phyloP scores from a whole-genome alignment of 495 filamentous ascomycete genomes.

The Neurospora sp. region DNA sequence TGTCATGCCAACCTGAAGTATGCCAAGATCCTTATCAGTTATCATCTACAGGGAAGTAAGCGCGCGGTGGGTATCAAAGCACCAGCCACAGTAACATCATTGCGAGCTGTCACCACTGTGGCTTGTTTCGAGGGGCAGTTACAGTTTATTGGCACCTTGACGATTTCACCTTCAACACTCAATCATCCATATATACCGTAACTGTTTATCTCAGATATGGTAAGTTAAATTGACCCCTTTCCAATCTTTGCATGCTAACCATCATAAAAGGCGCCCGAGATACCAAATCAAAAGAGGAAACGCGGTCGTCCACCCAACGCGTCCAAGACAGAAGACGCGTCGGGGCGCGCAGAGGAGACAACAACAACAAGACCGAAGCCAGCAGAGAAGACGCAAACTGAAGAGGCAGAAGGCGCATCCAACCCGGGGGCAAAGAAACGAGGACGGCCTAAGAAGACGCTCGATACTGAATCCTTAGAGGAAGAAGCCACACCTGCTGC shows the following conservation, averaged over 20 bases:
- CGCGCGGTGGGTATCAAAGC: background rate
- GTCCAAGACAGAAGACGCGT: conserved; percentile 30
- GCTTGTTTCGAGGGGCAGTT: background rate
- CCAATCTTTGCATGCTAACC: background rate
- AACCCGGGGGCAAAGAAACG: conserved; percentile 9
- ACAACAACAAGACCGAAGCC: background rate
- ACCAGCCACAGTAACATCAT: background rate
- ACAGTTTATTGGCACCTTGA: background rate
- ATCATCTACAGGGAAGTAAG: background rate
- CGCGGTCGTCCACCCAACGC: conserved; percentile 31
- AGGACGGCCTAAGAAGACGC: conserved; percentile 10
- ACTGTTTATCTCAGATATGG: conserved; percentile 12
- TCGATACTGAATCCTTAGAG: background rate
- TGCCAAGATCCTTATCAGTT: background rate
- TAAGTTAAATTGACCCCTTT: background rate
- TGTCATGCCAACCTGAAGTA: background rate
- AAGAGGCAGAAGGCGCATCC: background rate
- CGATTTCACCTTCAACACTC: background rate
- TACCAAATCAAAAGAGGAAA: conserved; percentile 31
- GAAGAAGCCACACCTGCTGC: background rate
- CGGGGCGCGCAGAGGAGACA: conserved; percentile 4
- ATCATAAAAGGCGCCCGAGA: conserved; percentile 17
- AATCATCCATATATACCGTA: background rate
- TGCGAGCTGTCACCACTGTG: background rate
- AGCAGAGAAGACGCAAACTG: background rate